Percentiles rank a stretch among this genome's conserved stretches.
Evolutionary conservation across 192 early-diverging fungal genomes (phyloP).

Genomic region (Mortierella antarctica): DNA sequence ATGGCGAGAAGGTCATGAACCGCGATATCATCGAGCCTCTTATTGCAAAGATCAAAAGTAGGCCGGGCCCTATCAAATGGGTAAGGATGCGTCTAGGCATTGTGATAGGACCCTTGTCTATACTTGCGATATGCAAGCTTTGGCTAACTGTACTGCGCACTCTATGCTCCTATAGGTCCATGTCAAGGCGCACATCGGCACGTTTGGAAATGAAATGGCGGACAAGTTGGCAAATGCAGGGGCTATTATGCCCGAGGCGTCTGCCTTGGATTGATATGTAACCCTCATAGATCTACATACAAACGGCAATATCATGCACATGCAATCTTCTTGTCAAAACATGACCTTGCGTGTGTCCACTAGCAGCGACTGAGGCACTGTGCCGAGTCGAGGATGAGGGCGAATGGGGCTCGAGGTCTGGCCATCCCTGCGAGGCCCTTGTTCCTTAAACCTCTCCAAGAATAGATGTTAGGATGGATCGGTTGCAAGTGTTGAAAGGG

Average conservation of each 20-base stretch:
- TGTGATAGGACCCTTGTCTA: neutral
- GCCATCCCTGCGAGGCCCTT: too few relatives aligned
- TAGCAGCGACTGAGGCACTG: too few relatives aligned
- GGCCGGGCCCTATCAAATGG: slow-evolving; percentile 57
- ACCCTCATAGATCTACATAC: too few relatives aligned
- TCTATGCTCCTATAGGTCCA: slow-evolving; percentile 53
- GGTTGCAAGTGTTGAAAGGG: too few relatives aligned
- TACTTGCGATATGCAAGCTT: neutral
- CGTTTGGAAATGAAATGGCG: slow-evolving; percentile 83
- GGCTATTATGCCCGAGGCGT: slow-evolving; percentile 51
- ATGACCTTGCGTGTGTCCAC: too few relatives aligned
- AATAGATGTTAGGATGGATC: too few relatives aligned
- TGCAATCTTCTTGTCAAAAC: too few relatives aligned
- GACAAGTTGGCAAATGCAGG: slow-evolving; percentile 82
- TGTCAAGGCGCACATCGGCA: slow-evolving; percentile 79
- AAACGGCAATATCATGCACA: too few relatives aligned
- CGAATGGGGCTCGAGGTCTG: too few relatives aligned
- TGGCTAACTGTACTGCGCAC: neutral
- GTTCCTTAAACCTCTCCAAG: too few relatives aligned
- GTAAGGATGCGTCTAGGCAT: slow-evolving; percentile 36
- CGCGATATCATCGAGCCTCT: slow-evolving; percentile 78
- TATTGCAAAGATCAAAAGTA: slow-evolving; percentile 49
- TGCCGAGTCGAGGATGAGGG: too few relatives aligned
- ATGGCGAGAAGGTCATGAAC: slow-evolving; percentile 74
- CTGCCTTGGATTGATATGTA: neutral